phyloP scores from a whole-genome alignment of 148 eudicot genomes.

The Rhododendron henanense region DNA sequence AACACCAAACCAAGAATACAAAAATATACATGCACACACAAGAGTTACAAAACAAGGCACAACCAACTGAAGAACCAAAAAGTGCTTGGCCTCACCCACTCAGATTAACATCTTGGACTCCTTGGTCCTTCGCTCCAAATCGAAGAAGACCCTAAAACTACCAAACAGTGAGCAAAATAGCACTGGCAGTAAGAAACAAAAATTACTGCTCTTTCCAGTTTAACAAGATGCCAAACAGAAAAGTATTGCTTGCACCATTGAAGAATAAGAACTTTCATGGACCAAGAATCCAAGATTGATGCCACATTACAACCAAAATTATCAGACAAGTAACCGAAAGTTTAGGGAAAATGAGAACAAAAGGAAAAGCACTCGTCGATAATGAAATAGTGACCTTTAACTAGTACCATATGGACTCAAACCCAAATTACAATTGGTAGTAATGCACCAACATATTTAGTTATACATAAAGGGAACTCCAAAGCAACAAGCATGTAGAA shows the following conservation, averaged over 20 bases:
- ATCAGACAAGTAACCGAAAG: background rate
- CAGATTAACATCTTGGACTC: background rate
- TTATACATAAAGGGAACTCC: background rate
- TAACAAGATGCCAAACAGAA: background rate
- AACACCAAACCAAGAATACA: background rate
- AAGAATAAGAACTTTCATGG: background rate
- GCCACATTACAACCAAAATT: background rate
- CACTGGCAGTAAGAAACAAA: background rate
- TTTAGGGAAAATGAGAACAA: background rate
- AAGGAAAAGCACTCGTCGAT: background rate
- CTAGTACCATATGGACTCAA: background rate
- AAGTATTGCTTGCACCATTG: background rate
- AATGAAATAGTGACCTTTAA: background rate
- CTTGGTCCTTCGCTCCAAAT: background rate
- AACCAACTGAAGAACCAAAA: background rate
- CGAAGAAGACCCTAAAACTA: background rate
- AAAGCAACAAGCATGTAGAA: background rate
- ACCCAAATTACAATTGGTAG: background rate
- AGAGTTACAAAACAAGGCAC: background rate
- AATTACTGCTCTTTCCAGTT: background rate
- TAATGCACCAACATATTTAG: conserved; percentile 3
- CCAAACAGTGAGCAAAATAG: background rate
- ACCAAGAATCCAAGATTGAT: background rate
- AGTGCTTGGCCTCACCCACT: background rate
- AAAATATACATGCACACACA: background rate